A percentile compares a stretch with the other conserved stretches of the same genome.
phyloP scores from a whole-genome alignment of 305 asterid genomes.

The Solanum hybrid region DNA sequence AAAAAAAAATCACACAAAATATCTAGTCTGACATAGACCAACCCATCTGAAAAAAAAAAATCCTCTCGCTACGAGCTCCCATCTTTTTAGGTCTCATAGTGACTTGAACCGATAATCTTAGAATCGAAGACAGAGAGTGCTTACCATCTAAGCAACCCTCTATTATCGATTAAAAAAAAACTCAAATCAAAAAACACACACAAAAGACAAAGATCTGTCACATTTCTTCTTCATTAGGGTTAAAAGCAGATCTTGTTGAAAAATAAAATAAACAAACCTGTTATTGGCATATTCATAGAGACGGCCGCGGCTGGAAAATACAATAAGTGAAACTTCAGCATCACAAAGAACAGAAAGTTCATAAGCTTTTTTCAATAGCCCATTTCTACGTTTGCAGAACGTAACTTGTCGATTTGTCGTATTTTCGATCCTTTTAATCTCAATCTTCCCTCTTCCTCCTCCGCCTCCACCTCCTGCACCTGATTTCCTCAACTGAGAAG shows the following conservation, averaged over 20 bases:
- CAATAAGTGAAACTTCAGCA: conserved; percentile 79
- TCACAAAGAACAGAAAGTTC: conserved; percentile 77
- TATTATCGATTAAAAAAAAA: not conserved
- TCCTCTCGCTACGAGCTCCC: not conserved
- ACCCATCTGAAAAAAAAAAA: not conserved
- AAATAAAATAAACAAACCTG: conserved; percentile 29
- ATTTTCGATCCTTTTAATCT: conserved; percentile 85
- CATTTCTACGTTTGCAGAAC: conserved; percentile 77
- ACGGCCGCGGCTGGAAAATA: conserved; percentile 73
- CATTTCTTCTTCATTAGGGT: not conserved
- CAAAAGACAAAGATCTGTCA: not conserved
- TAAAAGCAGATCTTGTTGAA: not conserved
- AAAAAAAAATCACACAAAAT: not conserved
- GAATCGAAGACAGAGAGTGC: not conserved
- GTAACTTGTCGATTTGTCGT: conserved; percentile 82
- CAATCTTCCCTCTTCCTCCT: conserved; percentile 55
- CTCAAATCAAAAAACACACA: not conserved
- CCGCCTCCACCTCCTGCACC: conserved; percentile 25
- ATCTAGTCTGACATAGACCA: conserved; percentile 1
- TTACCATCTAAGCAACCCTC: not conserved
- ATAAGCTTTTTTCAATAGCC: conserved; percentile 75
- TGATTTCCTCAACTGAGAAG: conserved; percentile 33
- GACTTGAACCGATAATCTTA: not conserved
- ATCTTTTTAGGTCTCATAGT: not conserved
- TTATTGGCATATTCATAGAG: conserved; percentile 78